These are phyloP conservation scores for Nicotiana paniculata DNA, from an alignment of 257 asterid species.

Conservation along the genomic window DNA sequence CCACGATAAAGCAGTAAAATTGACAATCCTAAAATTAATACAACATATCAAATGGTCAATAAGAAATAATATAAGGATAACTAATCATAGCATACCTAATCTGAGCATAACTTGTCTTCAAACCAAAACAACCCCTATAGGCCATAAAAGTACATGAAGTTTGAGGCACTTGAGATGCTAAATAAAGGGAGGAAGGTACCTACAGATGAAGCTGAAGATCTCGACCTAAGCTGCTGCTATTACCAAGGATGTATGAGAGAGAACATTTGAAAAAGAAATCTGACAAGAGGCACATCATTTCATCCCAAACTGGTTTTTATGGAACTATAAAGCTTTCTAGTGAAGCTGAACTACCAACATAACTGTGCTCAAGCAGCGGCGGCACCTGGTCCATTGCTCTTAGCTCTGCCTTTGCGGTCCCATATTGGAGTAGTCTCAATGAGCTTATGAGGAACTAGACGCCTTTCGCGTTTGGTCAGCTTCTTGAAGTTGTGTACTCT, in stretches of 20 bases:
- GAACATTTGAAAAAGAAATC: background rate
- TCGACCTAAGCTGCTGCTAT: background rate
- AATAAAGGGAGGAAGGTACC: background rate
- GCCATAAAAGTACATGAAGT: background rate
- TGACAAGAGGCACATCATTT: background rate
- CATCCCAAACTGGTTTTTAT: background rate
- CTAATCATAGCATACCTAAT: too few relatives aligned
- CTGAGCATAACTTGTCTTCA: too few relatives aligned
- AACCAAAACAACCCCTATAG: background rate
- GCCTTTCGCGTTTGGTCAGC: constrained; percentile 59
- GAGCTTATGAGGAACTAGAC: constrained; percentile 83
- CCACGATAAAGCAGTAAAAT: too few relatives aligned
- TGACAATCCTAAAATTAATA: too few relatives aligned
- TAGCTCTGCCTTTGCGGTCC: constrained; percentile 62
- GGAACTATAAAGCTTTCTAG: background rate
- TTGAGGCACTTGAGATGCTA: background rate
- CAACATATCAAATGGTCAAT: too few relatives aligned
- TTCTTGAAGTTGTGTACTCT: constrained; percentile 71
- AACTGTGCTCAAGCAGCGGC: constrained; percentile 26
- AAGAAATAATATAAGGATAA: too few relatives aligned
- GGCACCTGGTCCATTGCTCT: constrained; percentile 21
- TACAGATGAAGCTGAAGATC: background rate
- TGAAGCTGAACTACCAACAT: too few relatives aligned
- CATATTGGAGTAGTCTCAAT: constrained; percentile 87
- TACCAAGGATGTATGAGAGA: background rate